These are phyloP conservation scores for Cunninghamia lanceolata DNA, from an alignment of 75 land plant genomes.

Conservation along the genomic window DNA sequence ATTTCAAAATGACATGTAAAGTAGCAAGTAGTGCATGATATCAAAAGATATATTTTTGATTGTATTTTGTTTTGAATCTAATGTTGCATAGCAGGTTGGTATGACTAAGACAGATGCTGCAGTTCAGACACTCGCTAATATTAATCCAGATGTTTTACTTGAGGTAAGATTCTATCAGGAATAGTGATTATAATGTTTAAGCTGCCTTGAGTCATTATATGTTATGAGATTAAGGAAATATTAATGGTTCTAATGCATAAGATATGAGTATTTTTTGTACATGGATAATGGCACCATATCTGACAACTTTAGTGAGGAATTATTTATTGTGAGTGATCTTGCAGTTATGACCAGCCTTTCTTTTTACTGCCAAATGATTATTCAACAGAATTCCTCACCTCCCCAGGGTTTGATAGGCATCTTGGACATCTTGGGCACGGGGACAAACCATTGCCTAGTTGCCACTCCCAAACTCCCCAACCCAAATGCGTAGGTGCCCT, in stretches of 20 bases:
- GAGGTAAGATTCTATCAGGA: constrained; percentile 45
- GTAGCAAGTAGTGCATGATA: not conserved
- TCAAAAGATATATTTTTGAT: not conserved
- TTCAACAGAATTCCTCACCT: not conserved
- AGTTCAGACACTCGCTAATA: constrained; percentile 81
- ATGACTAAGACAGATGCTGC: constrained; percentile 99
- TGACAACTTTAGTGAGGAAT: not conserved
- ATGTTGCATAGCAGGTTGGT: constrained; percentile 58
- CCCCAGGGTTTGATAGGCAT: no score
- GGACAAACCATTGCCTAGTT: no score
- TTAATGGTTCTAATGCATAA: not conserved
- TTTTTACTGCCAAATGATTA: not conserved
- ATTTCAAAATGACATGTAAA: not conserved
- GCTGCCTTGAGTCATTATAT: not conserved
- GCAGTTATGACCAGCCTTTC: not conserved
- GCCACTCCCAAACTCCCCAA: no score
- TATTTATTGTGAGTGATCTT: not conserved
- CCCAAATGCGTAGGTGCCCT: no score
- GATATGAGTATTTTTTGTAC: not conserved
- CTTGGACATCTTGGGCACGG: no score
- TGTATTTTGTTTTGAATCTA: not conserved
- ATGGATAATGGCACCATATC: not conserved
- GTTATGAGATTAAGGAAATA: not conserved
- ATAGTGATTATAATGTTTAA: not conserved
- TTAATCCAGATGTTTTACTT: constrained; percentile 95